Base-by-base conservation (phyloP, 148 eudicot genomes). In the Silene conica region DNA sequence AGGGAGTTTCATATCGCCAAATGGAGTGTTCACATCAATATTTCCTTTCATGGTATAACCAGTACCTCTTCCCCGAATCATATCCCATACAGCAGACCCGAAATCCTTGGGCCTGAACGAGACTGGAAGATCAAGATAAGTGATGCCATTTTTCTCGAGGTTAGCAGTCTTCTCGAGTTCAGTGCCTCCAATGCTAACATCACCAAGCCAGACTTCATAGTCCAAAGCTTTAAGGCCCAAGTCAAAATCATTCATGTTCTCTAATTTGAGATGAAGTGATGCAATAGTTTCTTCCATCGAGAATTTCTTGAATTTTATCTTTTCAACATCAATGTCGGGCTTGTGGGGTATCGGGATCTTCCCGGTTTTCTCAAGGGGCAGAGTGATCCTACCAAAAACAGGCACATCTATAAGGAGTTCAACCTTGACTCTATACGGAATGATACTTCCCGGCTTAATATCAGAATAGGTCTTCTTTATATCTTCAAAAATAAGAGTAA, bases 21-120 rank as follows among this genome's bases (percentile, higher is more conserved):
- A 92, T 16, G 98, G 97, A 31, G 97, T 94, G 61, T 92, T 92
- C 59, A 86, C 97, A 66, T 89, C 19, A 21, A 94, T 85, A 76
- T 92, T 83, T 50, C 97, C 98, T 79, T 92, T 92, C 89, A 94
- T 89, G 74, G 87, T 14, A 77, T 94, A 94, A 25, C 97, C 96
- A 76, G 94, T 90, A 6, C 94, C 97, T 79, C 72, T 90, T 70
- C 99, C 97, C 77, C 97, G 85, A 9, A 95, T 95, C 91, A 95
- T 90, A 75, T 92, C 96, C 97, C 99, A 95, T 59, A 95, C 80
- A 58, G 94, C 93, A 45, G 96, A 90, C n/a, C 97, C 96, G 77
- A 85, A 89, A 20, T 92, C 94, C 85, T 92, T 95, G 11, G 99
- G 97, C 82, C 88, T 88, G 73, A 95, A 95, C 45, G 92, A 87